These are phyloP conservation scores for Podospora appendiculata DNA, from an alignment of 495 filamentous ascomycete species.

Conservation along the genomic window DNA sequence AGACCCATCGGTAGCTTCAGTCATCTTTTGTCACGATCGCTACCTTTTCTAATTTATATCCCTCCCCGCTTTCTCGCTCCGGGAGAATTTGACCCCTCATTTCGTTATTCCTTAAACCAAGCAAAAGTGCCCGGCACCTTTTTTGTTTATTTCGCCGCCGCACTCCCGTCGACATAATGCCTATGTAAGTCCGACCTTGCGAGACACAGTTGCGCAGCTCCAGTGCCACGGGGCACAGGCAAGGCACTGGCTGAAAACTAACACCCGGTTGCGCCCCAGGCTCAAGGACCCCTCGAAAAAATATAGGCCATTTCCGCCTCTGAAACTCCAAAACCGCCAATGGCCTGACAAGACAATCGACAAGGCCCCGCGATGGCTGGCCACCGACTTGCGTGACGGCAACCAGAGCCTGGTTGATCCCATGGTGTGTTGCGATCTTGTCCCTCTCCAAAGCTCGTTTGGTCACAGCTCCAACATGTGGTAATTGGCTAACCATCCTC, in stretches of 20 bases:
- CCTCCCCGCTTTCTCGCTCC: not conserved
- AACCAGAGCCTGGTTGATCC: conserved; percentile 85
- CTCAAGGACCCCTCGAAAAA: conserved; percentile 92
- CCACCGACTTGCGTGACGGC: conserved; percentile 79
- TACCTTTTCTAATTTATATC: too few relatives aligned
- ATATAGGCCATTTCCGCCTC: conserved; percentile 68
- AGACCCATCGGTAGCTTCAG: too few relatives aligned
- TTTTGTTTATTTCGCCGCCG: conserved; percentile 1
- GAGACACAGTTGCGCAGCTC: not conserved
- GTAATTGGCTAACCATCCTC: conserved; percentile 15
- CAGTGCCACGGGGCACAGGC: conserved; percentile 13
- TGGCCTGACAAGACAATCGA: conserved; percentile 80
- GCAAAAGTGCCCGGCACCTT: not conserved
- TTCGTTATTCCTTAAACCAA: not conserved
- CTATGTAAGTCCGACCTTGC: conserved; percentile 22
- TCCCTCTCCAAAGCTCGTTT: too few relatives aligned
- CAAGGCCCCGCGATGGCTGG: conserved; percentile 77
- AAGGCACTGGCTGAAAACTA: not conserved
- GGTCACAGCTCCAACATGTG: too few relatives aligned
- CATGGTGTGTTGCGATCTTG: conserved; percentile 53
- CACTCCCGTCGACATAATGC: conserved; percentile 19
- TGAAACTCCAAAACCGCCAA: conserved; percentile 79
- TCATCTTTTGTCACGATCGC: too few relatives aligned
- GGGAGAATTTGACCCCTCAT: conserved; percentile 3
- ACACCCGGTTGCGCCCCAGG: conserved; percentile 41